Conservation (phyloP, 257 asterid genomes). For the Echium plantagineum region DNA sequence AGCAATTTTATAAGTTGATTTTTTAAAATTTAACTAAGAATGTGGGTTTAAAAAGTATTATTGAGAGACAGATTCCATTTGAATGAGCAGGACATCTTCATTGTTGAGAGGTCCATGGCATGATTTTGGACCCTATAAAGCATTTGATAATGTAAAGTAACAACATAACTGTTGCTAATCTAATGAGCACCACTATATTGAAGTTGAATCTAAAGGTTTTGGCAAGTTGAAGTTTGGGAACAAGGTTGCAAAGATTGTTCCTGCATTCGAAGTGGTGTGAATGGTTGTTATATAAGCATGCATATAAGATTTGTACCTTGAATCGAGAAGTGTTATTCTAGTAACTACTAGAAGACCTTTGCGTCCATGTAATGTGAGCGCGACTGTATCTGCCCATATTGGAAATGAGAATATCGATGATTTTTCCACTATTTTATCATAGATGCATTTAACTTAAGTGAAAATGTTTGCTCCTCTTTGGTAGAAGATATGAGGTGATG, state of each 20-base stretch:
- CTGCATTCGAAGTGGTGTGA: neutral
- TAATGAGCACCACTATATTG: neutral
- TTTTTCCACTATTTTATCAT: too few relatives aligned
- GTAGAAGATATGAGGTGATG: too few relatives aligned
- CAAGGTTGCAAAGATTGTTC: neutral
- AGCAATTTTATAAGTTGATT: too few relatives aligned
- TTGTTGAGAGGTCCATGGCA: neutral
- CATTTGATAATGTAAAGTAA: neutral
- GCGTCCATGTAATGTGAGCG: neutral
- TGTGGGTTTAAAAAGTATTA: too few relatives aligned
- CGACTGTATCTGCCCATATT: too few relatives aligned
- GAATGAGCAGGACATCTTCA: too few relatives aligned
- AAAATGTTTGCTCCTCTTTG: too few relatives aligned
- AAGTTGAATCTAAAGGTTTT: neutral
- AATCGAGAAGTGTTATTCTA: neutral
- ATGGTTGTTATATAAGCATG: neutral
- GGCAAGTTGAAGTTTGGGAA: neutral
- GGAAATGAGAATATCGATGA: too few relatives aligned
- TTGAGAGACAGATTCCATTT: too few relatives aligned
- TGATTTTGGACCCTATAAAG: neutral
- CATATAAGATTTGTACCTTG: too few relatives aligned
- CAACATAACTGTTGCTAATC: neutral
- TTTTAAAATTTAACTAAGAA: too few relatives aligned
- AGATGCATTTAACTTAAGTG: too few relatives aligned
- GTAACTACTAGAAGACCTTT: neutral